Base-by-base conservation (phyloP, 1,284 basidiomycete species). In the Anthracocystis panici-leucophaei region DNA sequence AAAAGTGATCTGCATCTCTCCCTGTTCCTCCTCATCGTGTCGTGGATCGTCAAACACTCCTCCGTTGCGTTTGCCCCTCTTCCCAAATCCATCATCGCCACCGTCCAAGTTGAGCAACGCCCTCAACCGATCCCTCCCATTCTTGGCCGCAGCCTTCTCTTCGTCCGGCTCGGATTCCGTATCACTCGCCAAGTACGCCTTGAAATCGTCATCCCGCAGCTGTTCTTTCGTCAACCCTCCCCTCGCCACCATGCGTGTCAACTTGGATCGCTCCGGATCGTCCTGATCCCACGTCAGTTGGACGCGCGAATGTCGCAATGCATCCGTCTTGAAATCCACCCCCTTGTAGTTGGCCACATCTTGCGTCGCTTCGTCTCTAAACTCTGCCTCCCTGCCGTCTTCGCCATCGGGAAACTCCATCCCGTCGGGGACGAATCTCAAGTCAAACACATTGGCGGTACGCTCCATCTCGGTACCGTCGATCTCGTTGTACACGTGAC, bases 261-360 rank as follows among this genome's bases (percentile, higher is more conserved):
- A 81, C 64, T 91, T 91, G 67, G 88, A 89, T 20, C 97, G 91
- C 83, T 96, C 92, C 2, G 93, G 91, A 81, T 99, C 96, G 85
- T 99, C 97, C 74, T 95, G 93, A 82, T 99, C 97, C 97, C 97
- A 99, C 10, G 96, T 98, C 27, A 99, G 89, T 82, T 93, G 96
- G 77, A 99, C 96, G 87, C 94, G 95, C 14, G 97, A 99, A 85
- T 99, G 95, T 9, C 97, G 92, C n/a, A 99, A 46, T 80, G 94
- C 94, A 84, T 96, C 94, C 1, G 97, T 99, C 31, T 92, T 91
- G 82, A 96, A 99, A 53, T 99, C 94, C 35, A 96, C 89, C 1
- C 90, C 91, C 83, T 92, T 92, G 87, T 94, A 94, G 33, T 88
- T 86, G 25, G 86, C 71, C 3, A 41, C 87, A n/a, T 88, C 87